phyloP scores from a whole-genome alignment of 1,139 yeast genomes.

The Geotrichum candidum region DNA sequence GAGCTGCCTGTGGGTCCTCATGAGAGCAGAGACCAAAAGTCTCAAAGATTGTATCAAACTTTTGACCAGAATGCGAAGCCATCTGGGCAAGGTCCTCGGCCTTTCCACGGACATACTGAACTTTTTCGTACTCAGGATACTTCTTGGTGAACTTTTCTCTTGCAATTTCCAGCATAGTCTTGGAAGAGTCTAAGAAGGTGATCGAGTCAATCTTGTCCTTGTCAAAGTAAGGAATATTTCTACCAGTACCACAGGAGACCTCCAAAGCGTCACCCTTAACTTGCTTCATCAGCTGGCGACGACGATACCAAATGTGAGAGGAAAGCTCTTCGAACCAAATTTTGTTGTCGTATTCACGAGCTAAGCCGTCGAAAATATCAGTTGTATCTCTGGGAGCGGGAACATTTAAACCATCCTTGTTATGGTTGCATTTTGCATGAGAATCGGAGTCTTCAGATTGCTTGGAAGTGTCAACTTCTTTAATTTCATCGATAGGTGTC shows the following conservation, averaged over 20 bases:
- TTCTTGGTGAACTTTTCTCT: slow-evolving; percentile 62
- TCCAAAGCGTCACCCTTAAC: slow-evolving; percentile 85
- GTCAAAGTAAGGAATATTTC: slow-evolving; percentile 73
- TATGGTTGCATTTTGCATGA: background rate
- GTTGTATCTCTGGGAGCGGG: slow-evolving; percentile 78
- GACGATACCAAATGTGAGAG: slow-evolving; percentile 72
- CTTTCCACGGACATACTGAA: slow-evolving; percentile 84
- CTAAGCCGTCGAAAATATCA: slow-evolving; percentile 69
- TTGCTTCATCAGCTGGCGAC: slow-evolving; percentile 78
- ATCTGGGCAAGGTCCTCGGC: slow-evolving; percentile 74
- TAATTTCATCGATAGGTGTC: slow-evolving; percentile 14
- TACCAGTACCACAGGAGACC: slow-evolving; percentile 93
- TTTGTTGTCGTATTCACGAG: slow-evolving; percentile 73
- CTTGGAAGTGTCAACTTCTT: slow-evolving; percentile 11
- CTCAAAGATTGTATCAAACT: slow-evolving; percentile 87
- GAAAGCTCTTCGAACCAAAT: slow-evolving; percentile 83
- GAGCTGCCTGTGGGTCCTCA: slow-evolving; percentile 80
- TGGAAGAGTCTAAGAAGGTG: slow-evolving; percentile 80
- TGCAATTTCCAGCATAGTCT: slow-evolving; percentile 79
- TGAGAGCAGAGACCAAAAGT: slow-evolving; percentile 96
- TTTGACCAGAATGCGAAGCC: slow-evolving; percentile 42
- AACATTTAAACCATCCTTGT: slow-evolving; percentile 16
- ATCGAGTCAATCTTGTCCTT: slow-evolving; percentile 58
- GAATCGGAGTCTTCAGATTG: background rate
- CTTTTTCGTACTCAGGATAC: slow-evolving; percentile 62